Evolutionary conservation across 306 rosid species (phyloP).

Genomic region (Lablab purpureus): DNA sequence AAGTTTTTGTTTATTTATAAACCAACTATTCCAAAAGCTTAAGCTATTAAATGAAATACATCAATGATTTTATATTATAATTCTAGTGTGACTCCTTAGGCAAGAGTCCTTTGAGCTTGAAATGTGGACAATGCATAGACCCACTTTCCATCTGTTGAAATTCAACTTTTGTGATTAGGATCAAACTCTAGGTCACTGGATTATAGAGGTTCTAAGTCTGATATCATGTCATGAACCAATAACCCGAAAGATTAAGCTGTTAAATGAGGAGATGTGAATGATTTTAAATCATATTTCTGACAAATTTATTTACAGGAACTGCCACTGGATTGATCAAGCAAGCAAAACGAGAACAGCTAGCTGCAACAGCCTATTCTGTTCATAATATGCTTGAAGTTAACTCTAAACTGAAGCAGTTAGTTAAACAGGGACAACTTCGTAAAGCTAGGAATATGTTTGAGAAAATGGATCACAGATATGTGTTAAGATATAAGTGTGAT

Average conservation of each 20-base stretch:
- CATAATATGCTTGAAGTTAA: slow-evolving; percentile 59
- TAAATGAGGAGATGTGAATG: not conserved
- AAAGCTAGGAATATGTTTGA: slow-evolving; percentile 68
- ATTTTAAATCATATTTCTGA: not conserved
- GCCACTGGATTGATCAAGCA: slow-evolving; percentile 38
- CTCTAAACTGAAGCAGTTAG: slow-evolving; percentile 61
- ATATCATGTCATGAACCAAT: too few species aligned
- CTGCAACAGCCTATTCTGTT: slow-evolving; percentile 37
- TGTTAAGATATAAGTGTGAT: too few species aligned
- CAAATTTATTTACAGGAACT: slow-evolving; percentile 46
- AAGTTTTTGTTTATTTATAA: not conserved
- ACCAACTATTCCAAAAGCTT: not conserved
- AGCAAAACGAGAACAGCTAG: slow-evolving; percentile 35
- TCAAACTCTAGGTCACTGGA: not conserved
- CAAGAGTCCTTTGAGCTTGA: not conserved
- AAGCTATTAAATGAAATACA: not conserved
- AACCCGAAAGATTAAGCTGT: not conserved
- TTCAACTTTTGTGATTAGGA: not conserved
- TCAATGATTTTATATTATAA: not conserved
- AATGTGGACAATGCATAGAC: not conserved
- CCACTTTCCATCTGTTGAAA: not conserved
- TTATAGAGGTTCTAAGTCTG: too few species aligned
- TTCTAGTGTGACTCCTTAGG: not conserved
- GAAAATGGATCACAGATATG: slow-evolving; percentile 61
- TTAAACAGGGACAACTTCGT: slow-evolving; percentile 52